phyloP scores from a whole-genome alignment of 2,329 filamentous ascomycete genomes.

The Aaosphaeria arxii region DNA sequence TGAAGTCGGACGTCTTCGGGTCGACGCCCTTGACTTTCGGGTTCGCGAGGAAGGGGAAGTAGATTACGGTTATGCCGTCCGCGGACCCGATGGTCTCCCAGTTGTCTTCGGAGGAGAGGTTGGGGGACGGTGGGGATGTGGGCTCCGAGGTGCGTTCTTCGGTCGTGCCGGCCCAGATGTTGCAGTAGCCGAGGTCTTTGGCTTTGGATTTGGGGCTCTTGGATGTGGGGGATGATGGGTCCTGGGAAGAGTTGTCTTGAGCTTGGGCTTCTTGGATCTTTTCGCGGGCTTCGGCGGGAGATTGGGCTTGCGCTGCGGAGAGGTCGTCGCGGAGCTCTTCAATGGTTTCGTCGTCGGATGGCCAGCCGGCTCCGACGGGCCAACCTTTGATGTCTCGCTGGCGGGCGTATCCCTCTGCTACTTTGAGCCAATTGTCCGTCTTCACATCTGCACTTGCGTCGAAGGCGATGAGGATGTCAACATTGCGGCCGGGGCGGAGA shows the following conservation, averaged over 20 bases:
- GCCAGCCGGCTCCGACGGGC: slow-evolving; percentile 95
- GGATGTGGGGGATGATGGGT: neutral
- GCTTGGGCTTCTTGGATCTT: slow-evolving; percentile 60
- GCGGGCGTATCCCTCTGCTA: slow-evolving; percentile 86
- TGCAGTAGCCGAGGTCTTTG: slow-evolving; percentile 77
- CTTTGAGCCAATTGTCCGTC: slow-evolving; percentile 93
- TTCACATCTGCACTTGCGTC: slow-evolving; percentile 92
- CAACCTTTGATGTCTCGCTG: slow-evolving; percentile 91
- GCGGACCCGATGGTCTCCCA: slow-evolving; percentile 68
- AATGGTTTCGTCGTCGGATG: slow-evolving; percentile 58
- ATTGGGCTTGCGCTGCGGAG: slow-evolving; percentile 62
- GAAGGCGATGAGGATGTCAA: slow-evolving; percentile 89
- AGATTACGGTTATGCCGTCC: slow-evolving; percentile 84
- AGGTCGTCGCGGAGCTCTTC: slow-evolving; percentile 64
- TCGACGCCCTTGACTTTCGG: slow-evolving; percentile 77
- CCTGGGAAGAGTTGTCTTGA: slow-evolving; percentile 6
- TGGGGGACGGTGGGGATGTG: neutral
- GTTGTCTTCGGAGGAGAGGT: slow-evolving; percentile 43
- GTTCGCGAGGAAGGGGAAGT: slow-evolving; percentile 87
- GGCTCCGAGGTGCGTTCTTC: slow-evolving; percentile 59
- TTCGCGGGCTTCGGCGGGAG: slow-evolving; percentile 57
- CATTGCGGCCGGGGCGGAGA: slow-evolving; percentile 79
- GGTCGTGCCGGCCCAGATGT: slow-evolving; percentile 87
- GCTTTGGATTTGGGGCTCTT: slow-evolving; percentile 28
- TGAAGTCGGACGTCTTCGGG: slow-evolving; percentile 76